Evolutionary conservation across 371 early-diverging fungal genomes (phyloP).

Genomic region (Mortierella sp.): DNA sequence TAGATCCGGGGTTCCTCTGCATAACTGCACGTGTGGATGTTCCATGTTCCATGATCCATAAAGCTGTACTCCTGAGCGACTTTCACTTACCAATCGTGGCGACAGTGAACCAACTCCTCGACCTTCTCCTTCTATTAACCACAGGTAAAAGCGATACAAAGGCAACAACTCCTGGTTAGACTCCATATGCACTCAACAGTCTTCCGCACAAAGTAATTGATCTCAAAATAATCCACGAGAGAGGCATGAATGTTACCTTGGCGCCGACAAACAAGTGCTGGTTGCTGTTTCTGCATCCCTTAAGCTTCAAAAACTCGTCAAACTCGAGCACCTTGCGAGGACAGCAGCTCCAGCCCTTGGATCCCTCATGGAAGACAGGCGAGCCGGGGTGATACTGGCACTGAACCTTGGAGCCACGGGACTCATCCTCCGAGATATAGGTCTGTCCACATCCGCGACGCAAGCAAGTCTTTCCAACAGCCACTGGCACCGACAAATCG

Average conservation of each 20-base stretch:
- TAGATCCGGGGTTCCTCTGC: too few species aligned
- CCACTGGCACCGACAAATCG: conserved; percentile 75
- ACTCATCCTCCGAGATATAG: conserved; percentile 75
- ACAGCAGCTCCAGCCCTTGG: conserved; percentile 94
- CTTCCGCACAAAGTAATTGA: background rate
- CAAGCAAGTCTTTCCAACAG: conserved; percentile 86
- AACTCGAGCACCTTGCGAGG: conserved; percentile 93
- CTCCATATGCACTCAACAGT: background rate
- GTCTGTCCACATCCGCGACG: conserved; percentile 84
- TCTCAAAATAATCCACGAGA: background rate
- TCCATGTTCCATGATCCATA: background rate
- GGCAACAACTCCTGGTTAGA: background rate
- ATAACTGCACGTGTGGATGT: background rate
- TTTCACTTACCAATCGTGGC: conserved; percentile 82
- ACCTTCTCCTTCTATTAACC: conserved; percentile 31
- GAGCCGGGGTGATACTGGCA: conserved; percentile 92
- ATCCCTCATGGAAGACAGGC: conserved; percentile 95
- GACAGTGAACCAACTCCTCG: conserved; percentile 80
- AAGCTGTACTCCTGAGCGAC: background rate
- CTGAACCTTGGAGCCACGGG: conserved; percentile 70
- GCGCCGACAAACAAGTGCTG: conserved; percentile 84
- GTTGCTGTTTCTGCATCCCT: conserved; percentile 87
- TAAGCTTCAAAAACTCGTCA: conserved; percentile 96
- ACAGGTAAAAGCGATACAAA: conserved; percentile 3
- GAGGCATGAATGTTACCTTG: conserved; percentile 33